phyloP scores from a whole-genome alignment of 345 rosid species.

The Arabidopsis arenosa region DNA sequence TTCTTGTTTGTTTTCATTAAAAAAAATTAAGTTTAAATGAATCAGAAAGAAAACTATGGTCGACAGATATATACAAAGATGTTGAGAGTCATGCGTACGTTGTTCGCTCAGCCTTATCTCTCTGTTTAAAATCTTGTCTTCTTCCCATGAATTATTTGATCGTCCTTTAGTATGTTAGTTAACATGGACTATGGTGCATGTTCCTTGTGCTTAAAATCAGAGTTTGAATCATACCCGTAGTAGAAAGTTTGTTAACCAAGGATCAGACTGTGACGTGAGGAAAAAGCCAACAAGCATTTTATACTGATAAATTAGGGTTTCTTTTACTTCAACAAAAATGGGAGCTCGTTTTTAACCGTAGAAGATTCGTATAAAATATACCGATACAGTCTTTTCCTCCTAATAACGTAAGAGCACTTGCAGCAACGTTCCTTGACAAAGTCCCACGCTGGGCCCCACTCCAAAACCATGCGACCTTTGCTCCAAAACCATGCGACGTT shows the following conservation, averaged over 20 bases:
- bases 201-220: conserved; percentile 16
- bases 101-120: not conserved
- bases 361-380: too few species aligned
- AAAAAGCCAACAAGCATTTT: not conserved
- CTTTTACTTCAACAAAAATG: too few species aligned
- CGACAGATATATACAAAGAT: not conserved
- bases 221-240: not conserved
- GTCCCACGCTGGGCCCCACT: too few species aligned
- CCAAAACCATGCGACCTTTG: too few species aligned
- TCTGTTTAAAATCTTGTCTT: not conserved
- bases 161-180: not conserved
- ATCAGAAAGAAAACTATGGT: not conserved
- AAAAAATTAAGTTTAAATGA: too few species aligned
- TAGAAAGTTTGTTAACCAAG: not conserved
- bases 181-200: conserved; percentile 1
- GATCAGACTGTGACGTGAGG: not conserved
- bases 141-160: not conserved
- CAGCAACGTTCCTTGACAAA: too few species aligned
- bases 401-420: too few species aligned
- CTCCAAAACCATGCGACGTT: too few species aligned
- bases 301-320: not conserved
- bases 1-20: not conserved
- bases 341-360: too few species aligned
- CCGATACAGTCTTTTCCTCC: too few species aligned
- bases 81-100: not conserved